These are phyloP conservation scores for Castanospermum australe DNA, from an alignment of 306 rosid species.

Conservation along the genomic window DNA sequence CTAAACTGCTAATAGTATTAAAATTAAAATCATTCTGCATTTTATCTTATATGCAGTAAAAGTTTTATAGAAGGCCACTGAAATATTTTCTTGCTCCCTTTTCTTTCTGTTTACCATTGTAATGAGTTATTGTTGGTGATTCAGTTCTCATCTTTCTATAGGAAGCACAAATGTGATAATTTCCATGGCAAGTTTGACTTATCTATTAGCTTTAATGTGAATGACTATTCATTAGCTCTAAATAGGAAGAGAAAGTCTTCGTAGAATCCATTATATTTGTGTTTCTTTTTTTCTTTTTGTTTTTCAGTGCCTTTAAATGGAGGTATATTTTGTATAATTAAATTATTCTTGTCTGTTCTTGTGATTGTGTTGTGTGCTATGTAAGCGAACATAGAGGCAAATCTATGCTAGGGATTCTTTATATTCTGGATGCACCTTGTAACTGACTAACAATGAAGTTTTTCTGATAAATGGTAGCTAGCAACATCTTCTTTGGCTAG, in stretches of 20 bases:
- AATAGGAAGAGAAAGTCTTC: background rate
- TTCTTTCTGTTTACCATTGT: background rate
- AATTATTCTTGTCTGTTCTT: background rate
- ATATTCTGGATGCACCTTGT: constrained; percentile 17
- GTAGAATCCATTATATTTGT: background rate
- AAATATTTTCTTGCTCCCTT: background rate
- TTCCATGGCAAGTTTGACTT: background rate
- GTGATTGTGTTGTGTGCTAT: background rate
- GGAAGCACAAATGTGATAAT: background rate
- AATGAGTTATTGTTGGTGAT: background rate
- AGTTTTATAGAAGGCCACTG: background rate
- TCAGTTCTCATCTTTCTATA: background rate
- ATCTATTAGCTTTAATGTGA: background rate
- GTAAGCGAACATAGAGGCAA: background rate
- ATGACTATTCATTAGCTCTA: background rate
- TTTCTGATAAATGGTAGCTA: constrained; percentile 41
- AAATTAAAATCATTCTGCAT: background rate
- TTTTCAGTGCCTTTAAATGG: background rate
- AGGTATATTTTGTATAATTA: background rate
- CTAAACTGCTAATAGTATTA: background rate
- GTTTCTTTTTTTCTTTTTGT: too few relatives aligned
- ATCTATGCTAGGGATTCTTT: background rate
- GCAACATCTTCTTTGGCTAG: constrained; percentile 76
- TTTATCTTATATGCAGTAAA: background rate
- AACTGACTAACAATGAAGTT: constrained; percentile 25